Base-by-base conservation (phyloP, 169 alveolate genomes). In the Eimeria acervulina region DNA sequence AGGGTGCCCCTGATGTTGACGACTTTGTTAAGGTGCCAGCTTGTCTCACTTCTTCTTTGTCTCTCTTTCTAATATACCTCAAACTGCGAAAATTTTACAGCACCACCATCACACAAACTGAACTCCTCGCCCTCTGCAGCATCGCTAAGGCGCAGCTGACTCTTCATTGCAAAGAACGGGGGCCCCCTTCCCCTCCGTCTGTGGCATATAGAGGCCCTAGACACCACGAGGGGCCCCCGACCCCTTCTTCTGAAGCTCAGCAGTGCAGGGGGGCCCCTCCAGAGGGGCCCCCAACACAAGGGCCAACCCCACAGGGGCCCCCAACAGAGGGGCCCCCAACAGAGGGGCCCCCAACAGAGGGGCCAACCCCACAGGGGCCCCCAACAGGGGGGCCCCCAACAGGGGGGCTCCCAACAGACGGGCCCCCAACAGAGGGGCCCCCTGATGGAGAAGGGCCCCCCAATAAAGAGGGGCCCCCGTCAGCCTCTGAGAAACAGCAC, bases 121-220 rank as follows among this genome's bases (percentile, higher is more conserved):
- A 81, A 28, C 42, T 81, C 12, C 70, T 81, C 38, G 90, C 68
- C 8, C 74, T 81, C 21, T 81, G 90, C 28, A 72, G 42, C n/a
- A 72, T 81, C 28, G 90, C 90, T 17, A 42, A 47, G 74, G 90
- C 72, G 4, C 74, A 17, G 15, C 15, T 17, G 59, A 51, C 59
- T 17, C 7, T 51, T 51, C 6, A 17, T 10, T 51, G 74, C 90
- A 66, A 42, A 19, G 33, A 70, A 70, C 81, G 10, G 68, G 1
- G n/a, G 33, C 55, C 40, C 47, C 59, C 13, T 61, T 6, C 31
- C 12, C 61, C 59, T 31, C 17, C 44, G 21, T 7, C 61, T 42
- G 44, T 44, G 10, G 40, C 42, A 36, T 13, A 68, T 10, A 44
- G 33, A 13, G 7, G 10, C 21, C 80, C 21, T 44, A 68, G 10